Evolutionary conservation across 1,284 basidiomycete species (phyloP), one percentile per base, ranked within the genome.

Genomic region (Cryptococcus depauperatus): DNA sequence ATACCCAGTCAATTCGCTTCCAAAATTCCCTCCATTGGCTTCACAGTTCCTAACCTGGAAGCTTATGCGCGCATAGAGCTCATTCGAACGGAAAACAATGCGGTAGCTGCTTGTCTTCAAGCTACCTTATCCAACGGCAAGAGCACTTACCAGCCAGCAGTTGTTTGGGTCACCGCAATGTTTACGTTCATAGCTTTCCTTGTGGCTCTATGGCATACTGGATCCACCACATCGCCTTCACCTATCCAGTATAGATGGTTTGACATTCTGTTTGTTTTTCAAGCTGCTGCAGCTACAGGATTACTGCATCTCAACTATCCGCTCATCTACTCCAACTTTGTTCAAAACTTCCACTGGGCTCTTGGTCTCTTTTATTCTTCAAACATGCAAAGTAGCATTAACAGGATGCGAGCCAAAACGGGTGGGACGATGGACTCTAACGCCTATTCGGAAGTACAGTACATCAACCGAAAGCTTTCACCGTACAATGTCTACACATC

Each of bases 111-210:
- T 0, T 98, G 92, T 58, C 76, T 97, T 3, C 89, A 93, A 67
- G 80, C 89, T 7, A 93, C 90, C 1, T 74, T 97, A 4, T 82
- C 85, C 18, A 98, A 97, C 63, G 91, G 92, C 9, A 83, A 83
- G 79, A 86, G 88, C 1, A 79, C 81, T 0, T 79, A 80, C 48
- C 84, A 87, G 66, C 64, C 71, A 4, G 80, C 78, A 3, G 90
- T 89, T 11, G 77, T 81, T 58, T 93, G 86, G 84, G 75, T 78
- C 0, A 82, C 84, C 4, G 84, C 78, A 21, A 81, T 75, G 19
- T 68, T 93, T 42, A 79, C 81, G 2, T 65, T 92, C 30, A 74
- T 81, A 5, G 79, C 83, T 1, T 73, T 87, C 34, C 59, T 84
- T 25, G 77, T 81, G 23, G 82, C 84, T 1, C 61, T 84, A 29